These are phyloP conservation scores for Flaveria brownii DNA, from an alignment of 129 eudicot genomes.

Conservation along the genomic window DNA sequence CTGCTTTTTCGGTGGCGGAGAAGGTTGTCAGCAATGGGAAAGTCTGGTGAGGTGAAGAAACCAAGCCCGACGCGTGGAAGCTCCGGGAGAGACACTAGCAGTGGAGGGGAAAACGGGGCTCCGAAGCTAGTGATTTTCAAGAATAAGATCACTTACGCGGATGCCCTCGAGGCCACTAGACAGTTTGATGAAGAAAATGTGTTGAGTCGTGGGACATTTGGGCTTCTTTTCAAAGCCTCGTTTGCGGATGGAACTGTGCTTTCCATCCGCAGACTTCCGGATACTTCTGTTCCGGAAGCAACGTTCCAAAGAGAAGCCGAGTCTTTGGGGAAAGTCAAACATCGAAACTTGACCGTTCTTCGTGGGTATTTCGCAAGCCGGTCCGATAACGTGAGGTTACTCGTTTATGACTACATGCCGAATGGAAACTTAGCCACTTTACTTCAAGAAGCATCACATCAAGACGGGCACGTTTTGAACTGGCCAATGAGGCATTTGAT, in stretches of 20 bases:
- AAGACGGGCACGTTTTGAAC: slow-evolving; percentile 82
- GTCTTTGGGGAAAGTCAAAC: slow-evolving; percentile 71
- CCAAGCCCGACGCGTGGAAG: slow-evolving; percentile 65
- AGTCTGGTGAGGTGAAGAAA: slow-evolving; percentile 58
- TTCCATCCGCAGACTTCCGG: slow-evolving; percentile 73
- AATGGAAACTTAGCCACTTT: slow-evolving; percentile 79
- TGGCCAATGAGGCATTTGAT: slow-evolving; percentile 97
- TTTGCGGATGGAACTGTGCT: slow-evolving; percentile 80
- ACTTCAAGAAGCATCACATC: slow-evolving; percentile 87
- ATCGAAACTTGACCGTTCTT: slow-evolving; percentile 77
- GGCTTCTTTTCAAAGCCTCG: slow-evolving; percentile 74
- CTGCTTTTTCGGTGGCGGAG: slow-evolving; percentile 59
- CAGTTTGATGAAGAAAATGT: slow-evolving; percentile 88
- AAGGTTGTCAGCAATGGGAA: slow-evolving; percentile 44
- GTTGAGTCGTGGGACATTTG: slow-evolving; percentile 66
- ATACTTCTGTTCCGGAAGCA: slow-evolving; percentile 50
- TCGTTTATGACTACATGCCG: slow-evolving; percentile 90
- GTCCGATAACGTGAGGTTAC: slow-evolving; percentile 58
- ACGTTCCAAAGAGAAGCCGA: slow-evolving; percentile 71
- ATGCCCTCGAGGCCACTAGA: slow-evolving; percentile 73
- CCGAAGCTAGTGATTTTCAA: slow-evolving; percentile 73
- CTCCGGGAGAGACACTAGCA: slow-evolving; percentile 53
- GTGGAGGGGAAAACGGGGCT: slow-evolving; percentile 59
- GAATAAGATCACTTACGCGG: slow-evolving; percentile 64
- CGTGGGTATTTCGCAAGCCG: slow-evolving; percentile 82